These are phyloP conservation scores for Epithele typhae DNA, from an alignment of 768 basidiomycete genomes.

Conservation along the genomic window DNA sequence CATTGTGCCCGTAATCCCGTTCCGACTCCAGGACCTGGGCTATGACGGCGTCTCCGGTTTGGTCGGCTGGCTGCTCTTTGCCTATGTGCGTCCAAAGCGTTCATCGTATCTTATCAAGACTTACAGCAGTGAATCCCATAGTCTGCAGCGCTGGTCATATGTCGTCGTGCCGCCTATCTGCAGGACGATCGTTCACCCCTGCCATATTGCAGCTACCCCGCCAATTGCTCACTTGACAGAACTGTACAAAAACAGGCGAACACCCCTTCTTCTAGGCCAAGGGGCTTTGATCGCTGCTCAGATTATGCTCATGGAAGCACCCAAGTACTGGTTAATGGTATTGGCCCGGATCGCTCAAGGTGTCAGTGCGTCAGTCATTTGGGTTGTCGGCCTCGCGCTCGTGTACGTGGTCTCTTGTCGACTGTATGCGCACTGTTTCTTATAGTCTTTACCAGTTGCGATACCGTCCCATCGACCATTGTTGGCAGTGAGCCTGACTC, in stretches of 20 bases:
- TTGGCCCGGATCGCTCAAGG: slow-evolving; percentile 37
- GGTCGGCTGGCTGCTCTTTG: slow-evolving; percentile 37
- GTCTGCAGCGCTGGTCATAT: slow-evolving; percentile 30
- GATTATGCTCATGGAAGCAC: slow-evolving; percentile 37
- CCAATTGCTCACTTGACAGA: slow-evolving; percentile 34
- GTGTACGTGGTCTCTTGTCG: slow-evolving; percentile 23
- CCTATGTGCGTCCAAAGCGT: slow-evolving; percentile 24
- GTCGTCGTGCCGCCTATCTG: too few relatives aligned
- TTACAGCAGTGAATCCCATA: slow-evolving; percentile 3
- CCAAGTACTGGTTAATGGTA: slow-evolving; percentile 34
- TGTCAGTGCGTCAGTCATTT: slow-evolving; percentile 35
- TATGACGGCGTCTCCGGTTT: slow-evolving; percentile 30
- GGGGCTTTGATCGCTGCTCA: slow-evolving; percentile 31
- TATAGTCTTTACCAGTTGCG: slow-evolving; percentile 25
- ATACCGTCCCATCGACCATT: slow-evolving; percentile 30
- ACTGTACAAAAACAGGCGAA: slow-evolving; percentile 27
- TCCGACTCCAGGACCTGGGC: slow-evolving; percentile 31
- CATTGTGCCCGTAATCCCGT: slow-evolving; percentile 37
- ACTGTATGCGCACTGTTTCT: not conserved
- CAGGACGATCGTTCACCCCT: too few relatives aligned
- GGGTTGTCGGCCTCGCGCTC: slow-evolving; percentile 36
- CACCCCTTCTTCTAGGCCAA: slow-evolving; percentile 28
- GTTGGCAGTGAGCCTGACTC: slow-evolving; percentile 29
- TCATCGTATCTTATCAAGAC: slow-evolving; percentile 1
- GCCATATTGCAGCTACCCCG: slow-evolving; percentile 33